Percentiles rank a stretch among this genome's conserved stretches.
Evolutionary conservation across 2,329 filamentous ascomycete genomes (phyloP).

Genomic region (Hypoxylon sp.): DNA sequence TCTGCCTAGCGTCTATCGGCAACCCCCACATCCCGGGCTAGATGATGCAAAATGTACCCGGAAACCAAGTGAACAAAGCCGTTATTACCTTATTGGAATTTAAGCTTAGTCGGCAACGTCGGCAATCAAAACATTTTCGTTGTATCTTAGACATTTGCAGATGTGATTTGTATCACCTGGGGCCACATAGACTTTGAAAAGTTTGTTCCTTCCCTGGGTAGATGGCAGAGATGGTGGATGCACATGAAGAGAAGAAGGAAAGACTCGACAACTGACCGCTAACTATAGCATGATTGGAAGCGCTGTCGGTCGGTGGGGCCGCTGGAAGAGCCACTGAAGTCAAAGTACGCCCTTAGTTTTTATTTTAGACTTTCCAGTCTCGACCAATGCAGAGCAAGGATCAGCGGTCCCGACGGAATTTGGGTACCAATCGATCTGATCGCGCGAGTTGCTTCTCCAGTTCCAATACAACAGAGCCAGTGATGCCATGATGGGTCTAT

Average conservation of each 20-base stretch:
- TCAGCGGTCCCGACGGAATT: slow-evolving; percentile 15
- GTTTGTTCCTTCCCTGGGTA: background rate
- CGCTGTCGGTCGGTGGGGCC: slow-evolving; percentile 1
- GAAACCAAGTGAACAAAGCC: slow-evolving; percentile 8
- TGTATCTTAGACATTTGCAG: background rate
- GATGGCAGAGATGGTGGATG: background rate
- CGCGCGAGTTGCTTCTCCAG: slow-evolving; percentile 29
- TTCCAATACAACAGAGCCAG: slow-evolving; percentile 28
- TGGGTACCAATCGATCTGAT: slow-evolving; percentile 31
- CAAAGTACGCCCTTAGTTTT: slow-evolving; percentile 29
- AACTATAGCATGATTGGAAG: background rate
- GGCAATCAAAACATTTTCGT: slow-evolving; percentile 1
- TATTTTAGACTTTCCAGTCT: slow-evolving; percentile 28
- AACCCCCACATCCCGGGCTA: slow-evolving; percentile 38
- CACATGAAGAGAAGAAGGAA: background rate
- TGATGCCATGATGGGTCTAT: slow-evolving; percentile 14
- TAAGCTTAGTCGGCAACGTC: slow-evolving; percentile 18
- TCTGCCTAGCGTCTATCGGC: slow-evolving; percentile 27
- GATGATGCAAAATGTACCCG: slow-evolving; percentile 31
- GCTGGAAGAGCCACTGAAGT: slow-evolving; percentile 11
- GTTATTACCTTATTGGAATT: slow-evolving; percentile 22
- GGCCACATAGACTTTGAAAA: background rate
- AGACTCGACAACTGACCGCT: background rate
- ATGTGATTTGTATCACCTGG: background rate
- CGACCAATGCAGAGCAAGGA: slow-evolving; percentile 15